These are phyloP conservation scores for Emydomyces testavorans DNA, from an alignment of 2,329 filamentous ascomycete species.

Conservation along the genomic window DNA sequence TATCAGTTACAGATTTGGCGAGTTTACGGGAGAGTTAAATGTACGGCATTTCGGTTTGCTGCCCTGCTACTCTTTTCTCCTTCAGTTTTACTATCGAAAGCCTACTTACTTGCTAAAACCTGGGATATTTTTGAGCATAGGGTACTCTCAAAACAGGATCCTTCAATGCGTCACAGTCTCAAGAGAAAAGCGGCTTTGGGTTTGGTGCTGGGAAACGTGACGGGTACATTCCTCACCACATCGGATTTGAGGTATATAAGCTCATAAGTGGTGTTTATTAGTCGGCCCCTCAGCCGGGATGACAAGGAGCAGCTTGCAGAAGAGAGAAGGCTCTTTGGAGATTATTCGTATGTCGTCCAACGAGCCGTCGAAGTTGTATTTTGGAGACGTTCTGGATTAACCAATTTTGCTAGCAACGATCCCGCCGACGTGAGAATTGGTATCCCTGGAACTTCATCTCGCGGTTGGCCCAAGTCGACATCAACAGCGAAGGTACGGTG, in stretches of 20 bases:
- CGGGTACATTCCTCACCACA: not conserved
- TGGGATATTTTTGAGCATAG: not conserved
- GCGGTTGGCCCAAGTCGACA: not conserved
- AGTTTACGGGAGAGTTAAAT: not conserved
- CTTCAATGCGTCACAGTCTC: not conserved
- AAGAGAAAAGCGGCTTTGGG: not conserved
- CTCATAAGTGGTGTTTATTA: not conserved
- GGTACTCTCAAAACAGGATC: not conserved
- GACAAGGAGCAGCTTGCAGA: conserved; percentile 10
- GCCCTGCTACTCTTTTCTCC: not conserved
- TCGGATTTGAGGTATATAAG: not conserved
- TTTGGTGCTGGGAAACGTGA: not conserved
- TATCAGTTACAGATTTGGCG: conserved; percentile 6
- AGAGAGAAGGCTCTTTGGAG: conserved; percentile 12
- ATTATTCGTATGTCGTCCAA: not conserved
- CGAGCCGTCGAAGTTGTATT: not conserved
- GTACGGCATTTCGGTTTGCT: not conserved
- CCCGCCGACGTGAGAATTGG: conserved; percentile 4
- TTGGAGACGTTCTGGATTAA: not conserved
- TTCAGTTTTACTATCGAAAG: not conserved
- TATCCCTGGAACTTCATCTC: not conserved
- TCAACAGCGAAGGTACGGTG: not conserved
- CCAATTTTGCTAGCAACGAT: conserved; percentile 1
- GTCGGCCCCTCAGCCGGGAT: not conserved
- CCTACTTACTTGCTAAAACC: not conserved